Percentiles rank a stretch among this genome's conserved stretches.
Conservation (phyloP, 2,329 filamentous ascomycete genomes). For the Pyrenochaeta sp. region DNA sequence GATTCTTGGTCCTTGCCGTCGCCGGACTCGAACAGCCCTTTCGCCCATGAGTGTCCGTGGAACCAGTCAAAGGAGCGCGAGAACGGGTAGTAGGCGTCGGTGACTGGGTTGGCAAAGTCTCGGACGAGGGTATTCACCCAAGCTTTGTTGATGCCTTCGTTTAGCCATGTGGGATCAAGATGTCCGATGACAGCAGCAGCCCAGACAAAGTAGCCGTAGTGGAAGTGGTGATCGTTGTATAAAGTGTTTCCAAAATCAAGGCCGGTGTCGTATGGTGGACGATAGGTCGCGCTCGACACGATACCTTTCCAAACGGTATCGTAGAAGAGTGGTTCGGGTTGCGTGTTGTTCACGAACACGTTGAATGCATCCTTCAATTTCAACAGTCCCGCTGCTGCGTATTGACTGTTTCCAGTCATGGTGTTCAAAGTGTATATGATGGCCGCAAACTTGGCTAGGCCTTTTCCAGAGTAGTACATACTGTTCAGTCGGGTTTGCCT, state of each 20-base stretch:
- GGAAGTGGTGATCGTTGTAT: constrained; percentile 76
- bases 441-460: constrained; percentile 54
- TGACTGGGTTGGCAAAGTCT: constrained; percentile 78
- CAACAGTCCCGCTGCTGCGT: constrained; percentile 60
- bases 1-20: constrained; percentile 91
- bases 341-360: constrained; percentile 57
- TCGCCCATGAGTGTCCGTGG: constrained; percentile 91
- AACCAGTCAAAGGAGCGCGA: constrained; percentile 84
- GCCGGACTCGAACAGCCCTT: constrained; percentile 74
- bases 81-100: constrained; percentile 78
- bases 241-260: constrained; percentile 90
- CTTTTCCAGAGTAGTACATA: constrained; percentile 87
- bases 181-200: constrained; percentile 85
- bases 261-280: constrained; percentile 57
- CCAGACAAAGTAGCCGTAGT: constrained; percentile 87
- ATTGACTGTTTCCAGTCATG: constrained; percentile 66
- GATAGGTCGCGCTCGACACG: constrained; percentile 75
- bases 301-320: constrained; percentile 78
- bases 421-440: constrained; percentile 58
- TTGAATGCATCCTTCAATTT: constrained; percentile 60
- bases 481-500: constrained; percentile 80
- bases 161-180: constrained; percentile 79
- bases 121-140: constrained; percentile 86
- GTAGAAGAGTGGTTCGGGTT: constrained; percentile 63
- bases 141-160: constrained; percentile 68